phyloP scores from a whole-genome alignment of 2,329 filamentous ascomycete species.

The Nemania sp. region DNA sequence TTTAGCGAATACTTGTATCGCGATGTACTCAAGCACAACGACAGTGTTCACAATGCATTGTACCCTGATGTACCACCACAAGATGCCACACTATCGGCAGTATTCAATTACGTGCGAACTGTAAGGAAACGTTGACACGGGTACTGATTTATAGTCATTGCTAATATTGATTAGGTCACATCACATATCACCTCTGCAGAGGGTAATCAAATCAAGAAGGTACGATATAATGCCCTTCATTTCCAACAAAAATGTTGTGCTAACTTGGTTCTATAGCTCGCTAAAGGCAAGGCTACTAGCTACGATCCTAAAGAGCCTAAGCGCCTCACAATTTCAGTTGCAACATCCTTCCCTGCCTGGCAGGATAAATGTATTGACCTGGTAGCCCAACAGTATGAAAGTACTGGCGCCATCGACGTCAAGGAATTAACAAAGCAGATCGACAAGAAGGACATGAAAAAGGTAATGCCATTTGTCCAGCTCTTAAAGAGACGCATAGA shows the following conservation, averaged over 20 bases:
- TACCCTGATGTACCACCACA: conserved; percentile 78
- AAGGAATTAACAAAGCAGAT: conserved; percentile 64
- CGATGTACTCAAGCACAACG: conserved; percentile 83
- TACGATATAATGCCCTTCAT: conserved; percentile 55
- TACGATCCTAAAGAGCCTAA: conserved; percentile 95
- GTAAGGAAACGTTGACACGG: conserved; percentile 56
- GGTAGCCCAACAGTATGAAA: conserved; percentile 62
- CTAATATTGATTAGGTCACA: conserved; percentile 53
- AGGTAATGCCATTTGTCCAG: conserved; percentile 98
- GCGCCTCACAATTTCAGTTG: conserved; percentile 87
- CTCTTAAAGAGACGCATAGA: conserved; percentile 84
- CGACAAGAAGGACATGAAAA: conserved; percentile 80
- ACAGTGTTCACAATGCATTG: conserved; percentile 81
- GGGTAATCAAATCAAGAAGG: conserved; percentile 84
- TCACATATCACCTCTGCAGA: conserved; percentile 90
- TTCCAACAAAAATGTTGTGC: background rate
- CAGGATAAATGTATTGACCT: conserved; percentile 91
- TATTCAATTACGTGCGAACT: conserved; percentile 79
- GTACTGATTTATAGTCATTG: background rate
- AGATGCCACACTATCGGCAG: conserved; percentile 77
- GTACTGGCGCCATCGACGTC: conserved; percentile 56
- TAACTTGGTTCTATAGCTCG: conserved; percentile 48
- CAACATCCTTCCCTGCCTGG: conserved; percentile 86
- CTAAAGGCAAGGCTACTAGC: conserved; percentile 86
- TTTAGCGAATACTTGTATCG: conserved; percentile 96